These are phyloP conservation scores for Fomitopsis pinicola DNA, from an alignment of 1,284 basidiomycete genomes.

Conservation along the genomic window DNA sequence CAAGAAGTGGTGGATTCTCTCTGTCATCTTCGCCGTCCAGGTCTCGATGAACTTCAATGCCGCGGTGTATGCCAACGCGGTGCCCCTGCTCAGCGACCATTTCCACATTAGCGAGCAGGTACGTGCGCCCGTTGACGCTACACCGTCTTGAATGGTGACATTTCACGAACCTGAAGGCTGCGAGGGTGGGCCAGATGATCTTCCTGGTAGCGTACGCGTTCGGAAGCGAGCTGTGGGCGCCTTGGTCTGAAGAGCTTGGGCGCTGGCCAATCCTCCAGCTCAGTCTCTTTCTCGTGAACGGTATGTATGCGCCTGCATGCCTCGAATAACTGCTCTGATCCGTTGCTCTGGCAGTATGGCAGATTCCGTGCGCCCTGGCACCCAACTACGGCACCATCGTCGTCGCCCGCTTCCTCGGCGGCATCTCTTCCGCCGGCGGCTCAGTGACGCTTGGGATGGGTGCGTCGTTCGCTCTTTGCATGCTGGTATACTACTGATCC, in stretches of 20 bases:
- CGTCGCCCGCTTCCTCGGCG: not conserved
- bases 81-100: not conserved
- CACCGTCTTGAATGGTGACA: too few species aligned
- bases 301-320: not conserved
- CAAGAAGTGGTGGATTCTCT: not conserved
- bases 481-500: too few species aligned
- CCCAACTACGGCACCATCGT: not conserved
- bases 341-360: not conserved
- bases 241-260: not conserved
- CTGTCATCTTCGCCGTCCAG: not conserved
- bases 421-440: not conserved
- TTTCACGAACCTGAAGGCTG: not conserved
- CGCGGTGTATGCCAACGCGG: not conserved
- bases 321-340: not conserved
- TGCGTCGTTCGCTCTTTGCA: too few species aligned
- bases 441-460: not conserved
- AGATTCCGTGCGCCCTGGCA: not conserved
- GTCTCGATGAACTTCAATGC: not conserved
- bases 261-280: not conserved
- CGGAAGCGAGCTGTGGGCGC: not conserved
- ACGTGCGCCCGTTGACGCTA: not conserved
- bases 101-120: not conserved
- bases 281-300: not conserved
- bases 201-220: not conserved
- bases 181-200: not conserved